Evolutionary conservation across 371 early-diverging fungal genomes (phyloP), one percentile per base, ranked within the genome.

Genomic region (Caulochytrium protostelioides): DNA sequence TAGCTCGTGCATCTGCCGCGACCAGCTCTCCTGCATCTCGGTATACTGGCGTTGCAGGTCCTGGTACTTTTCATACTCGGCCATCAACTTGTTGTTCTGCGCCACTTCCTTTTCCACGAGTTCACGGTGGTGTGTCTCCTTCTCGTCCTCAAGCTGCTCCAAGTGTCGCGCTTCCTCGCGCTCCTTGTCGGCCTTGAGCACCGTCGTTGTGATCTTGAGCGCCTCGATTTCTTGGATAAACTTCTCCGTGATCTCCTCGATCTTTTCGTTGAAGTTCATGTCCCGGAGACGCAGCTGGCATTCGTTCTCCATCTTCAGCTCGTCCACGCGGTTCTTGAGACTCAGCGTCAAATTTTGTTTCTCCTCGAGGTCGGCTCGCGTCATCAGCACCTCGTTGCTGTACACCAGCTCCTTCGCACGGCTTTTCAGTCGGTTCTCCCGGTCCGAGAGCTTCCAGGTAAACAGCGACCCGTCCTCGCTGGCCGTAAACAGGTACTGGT

Each of bases 301-400:
- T 37, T 67, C 68, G 47, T 67, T 59, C 39, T 67, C 65, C 56
- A 63, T 49, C 39, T 62, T 64, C 16, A 67, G 49, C 40, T 67
- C 67, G 28, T 66, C 65, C 1, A 66, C 62, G 3, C 55, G 45
- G 8, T 53, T 54, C 37, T 56, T 50, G 28, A 66, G 49, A 30
- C 62, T 65, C 7, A 43, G 31, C 54, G 59, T 55, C 37, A 51
- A 49, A 14, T 51, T 38, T 29, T 55, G 49, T 31, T 60, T 55
- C 27, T 63, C 64, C 41, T 66, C 62, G 3, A 62, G 38, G 38
- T 66, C 67, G 6, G 56, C 43, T 38, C 58, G 61, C 25, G 63
- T 55, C n/a, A 59, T 58, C 6, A 66, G 47, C 25, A 64, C 62
- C 59, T 62, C 17, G 33, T 57, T 55, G 7, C 56, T 52, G 30